Evolutionary conservation across 768 basidiomycete species (phyloP), one percentile per base, ranked within the genome.

Genomic region (Tricholoma hemisulphureum): DNA sequence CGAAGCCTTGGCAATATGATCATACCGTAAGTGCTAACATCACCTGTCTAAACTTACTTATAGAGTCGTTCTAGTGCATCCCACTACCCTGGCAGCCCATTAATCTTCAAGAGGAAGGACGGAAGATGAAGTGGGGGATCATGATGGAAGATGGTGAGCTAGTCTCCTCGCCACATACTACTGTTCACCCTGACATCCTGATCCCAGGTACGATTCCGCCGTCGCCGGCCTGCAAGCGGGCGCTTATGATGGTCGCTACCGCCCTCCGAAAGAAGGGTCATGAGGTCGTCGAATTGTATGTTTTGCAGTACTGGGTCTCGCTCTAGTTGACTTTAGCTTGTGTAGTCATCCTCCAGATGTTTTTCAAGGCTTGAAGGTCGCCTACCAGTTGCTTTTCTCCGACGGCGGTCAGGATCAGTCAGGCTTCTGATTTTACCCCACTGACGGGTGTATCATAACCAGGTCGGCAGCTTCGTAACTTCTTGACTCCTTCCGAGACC

Each of bases 1-100:
- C 82, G 69, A 80, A 80, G 55, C 85, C 88, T 14, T 89, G 87
- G 86, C 74, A 77, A 14, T 88, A 88, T 58, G 88, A 89, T 64
- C 80, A 83, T 56, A 80, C 79, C 2, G 82, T 81, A 60, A 53
- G 75, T 60, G 18, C 49, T 21, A 49, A 26, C 31, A 14, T 56
- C 4, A n/a, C 1, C 21, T 7, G 23, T 23, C 32, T 11, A 50
- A 51, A 14, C 6, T 39, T 14, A 21, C 28, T 51, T 24, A 55
- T 51, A 53, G 43, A 37, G 55, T 53, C 51, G 8, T 41, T 28
- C 7, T 54, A 83, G 82, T 82, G 82, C 57, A 65, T 81, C 39
- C 80, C 81, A 4, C 69, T 83, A 26, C 76, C 80, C 4, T 83
- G 82, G 82, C 69, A 73, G 57, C 68, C 73, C n/a, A 61, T 80